phyloP scores from a whole-genome alignment of 352 stramenopile genomes.

The Globisporangium camurandrum region DNA sequence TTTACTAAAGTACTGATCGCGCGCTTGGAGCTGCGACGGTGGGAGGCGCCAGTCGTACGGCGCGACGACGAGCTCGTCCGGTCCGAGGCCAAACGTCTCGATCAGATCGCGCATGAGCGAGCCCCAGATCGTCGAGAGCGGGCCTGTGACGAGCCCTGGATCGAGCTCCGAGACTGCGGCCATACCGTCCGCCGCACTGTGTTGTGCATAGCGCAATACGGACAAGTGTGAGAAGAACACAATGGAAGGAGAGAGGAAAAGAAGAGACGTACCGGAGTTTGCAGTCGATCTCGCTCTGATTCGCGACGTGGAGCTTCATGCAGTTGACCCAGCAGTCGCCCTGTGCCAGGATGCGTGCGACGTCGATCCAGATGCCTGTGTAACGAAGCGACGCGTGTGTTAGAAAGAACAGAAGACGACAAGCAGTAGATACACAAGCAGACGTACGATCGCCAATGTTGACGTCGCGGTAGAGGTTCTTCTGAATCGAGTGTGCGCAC shows the following conservation, averaged over 20 bases:
- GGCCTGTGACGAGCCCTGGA: constrained; percentile 63
- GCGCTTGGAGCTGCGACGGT: constrained; percentile 55
- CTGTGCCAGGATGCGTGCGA: constrained; percentile 61
- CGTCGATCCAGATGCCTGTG: constrained; percentile 63
- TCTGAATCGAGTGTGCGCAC: constrained; percentile 57
- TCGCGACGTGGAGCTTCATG: constrained; percentile 65
- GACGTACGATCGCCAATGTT: constrained; percentile 66
- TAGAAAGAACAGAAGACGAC: background rate
- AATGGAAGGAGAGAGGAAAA: background rate
- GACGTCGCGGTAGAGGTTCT: constrained; percentile 72
- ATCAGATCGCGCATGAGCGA: constrained; percentile 58
- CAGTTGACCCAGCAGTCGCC: constrained; percentile 70
- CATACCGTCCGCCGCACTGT: constrained; percentile 45
- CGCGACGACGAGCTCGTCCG: constrained; percentile 62
- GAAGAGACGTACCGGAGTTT: constrained; percentile 45
- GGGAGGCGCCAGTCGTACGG: constrained; percentile 80
- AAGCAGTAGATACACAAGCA: background rate
- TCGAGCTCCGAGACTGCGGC: constrained; percentile 66
- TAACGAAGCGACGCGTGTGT: background rate
- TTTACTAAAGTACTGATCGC: constrained; percentile 65
- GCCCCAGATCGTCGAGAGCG: constrained; percentile 67
- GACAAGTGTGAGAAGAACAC: background rate
- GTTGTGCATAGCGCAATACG: background rate
- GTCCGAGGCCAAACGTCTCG: constrained; percentile 57
- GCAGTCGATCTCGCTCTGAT: constrained; percentile 63